Percentiles rank a stretch among this genome's conserved stretches.
These are phyloP conservation scores for Lupinus albus DNA, from an alignment of 306 rosid genomes.

Conservation along the genomic window DNA sequence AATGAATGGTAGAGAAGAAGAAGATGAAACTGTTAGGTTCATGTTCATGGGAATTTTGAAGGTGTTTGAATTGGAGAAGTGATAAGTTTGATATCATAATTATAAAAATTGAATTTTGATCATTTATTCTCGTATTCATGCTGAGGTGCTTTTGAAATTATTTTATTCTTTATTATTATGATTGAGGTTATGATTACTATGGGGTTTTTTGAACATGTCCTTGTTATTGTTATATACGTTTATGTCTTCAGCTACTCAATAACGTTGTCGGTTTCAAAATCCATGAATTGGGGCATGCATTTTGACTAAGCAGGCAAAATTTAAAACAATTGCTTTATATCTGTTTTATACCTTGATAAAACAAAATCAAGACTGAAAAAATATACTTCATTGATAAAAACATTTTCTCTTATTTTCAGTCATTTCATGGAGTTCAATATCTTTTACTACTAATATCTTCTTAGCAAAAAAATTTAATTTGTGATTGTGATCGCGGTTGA, in stretches of 20 bases:
- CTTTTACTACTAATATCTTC: neutral
- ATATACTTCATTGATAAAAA: neutral
- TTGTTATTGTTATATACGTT: neutral
- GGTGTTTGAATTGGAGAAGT: constrained; percentile 6
- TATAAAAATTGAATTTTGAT: neutral
- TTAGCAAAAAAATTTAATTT: neutral
- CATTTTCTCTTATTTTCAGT: neutral
- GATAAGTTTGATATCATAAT: neutral
- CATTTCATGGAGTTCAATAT: neutral
- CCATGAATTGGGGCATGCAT: neutral
- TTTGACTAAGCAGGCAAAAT: neutral
- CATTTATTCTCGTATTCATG: neutral
- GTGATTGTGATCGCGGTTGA: too few relatives aligned
- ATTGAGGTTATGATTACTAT: neutral
- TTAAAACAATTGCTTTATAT: neutral
- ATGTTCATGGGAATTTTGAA: neutral
- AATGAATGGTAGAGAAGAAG: neutral
- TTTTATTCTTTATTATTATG: neutral
- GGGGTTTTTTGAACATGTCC: neutral
- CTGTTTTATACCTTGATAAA: neutral
- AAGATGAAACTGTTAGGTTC: neutral
- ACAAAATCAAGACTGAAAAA: neutral
- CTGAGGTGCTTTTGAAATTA: neutral
- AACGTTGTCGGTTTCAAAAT: neutral
- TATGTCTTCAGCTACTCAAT: constrained; percentile 12